Evolutionary conservation across 1,139 yeast species (phyloP), one percentile per base, ranked within the genome.

Genomic region (Magnusiomyces ingens): DNA sequence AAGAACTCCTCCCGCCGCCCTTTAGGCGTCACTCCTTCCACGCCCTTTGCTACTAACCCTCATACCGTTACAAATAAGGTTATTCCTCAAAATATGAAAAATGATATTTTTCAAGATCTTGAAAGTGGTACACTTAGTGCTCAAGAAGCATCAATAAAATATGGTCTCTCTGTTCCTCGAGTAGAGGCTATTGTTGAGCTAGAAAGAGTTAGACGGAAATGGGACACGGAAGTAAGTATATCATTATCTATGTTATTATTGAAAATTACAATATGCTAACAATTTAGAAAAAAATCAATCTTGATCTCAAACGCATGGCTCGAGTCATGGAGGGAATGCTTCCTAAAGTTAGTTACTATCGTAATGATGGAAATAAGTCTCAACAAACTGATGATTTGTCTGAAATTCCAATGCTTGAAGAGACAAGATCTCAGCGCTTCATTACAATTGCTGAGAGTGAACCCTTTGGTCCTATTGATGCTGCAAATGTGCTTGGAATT

Each of bases 391-490:
- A 68, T 54, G 65, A 71, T 55, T 61, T 71, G 67, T 85, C 96
- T n/a, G 98, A 93, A 75, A 88, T 91, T 74, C 96, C 97, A 36
- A 82, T 88, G 54, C 96, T 97, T 22, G 79, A 81, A 60, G 88
- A 85, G 70, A 87, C 96, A 2, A 76, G 85, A 59, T 83, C 82
- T 59, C 91, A 94, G 62, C 78, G 95, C 60, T 91, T 90, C 74
- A 72, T 89, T 67, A 85, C 95, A 21, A 84, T 93, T 67, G 93
- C 96, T 13, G 98, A 93, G 72, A 83, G 91, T 19, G 95, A 90
- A 71, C 96, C 96, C n/a, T 91, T 91, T 69, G 97, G 97, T 3
- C 96, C 98, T 6, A 79, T 90, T 8, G 98, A 93, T 66, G 97
- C 99, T n/a, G 96, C 99, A 51, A 75, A 81, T 57, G 79, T 86